Evolutionary conservation across 1,284 basidiomycete species (phyloP).

Genomic region (Cryptococcus sp.): DNA sequence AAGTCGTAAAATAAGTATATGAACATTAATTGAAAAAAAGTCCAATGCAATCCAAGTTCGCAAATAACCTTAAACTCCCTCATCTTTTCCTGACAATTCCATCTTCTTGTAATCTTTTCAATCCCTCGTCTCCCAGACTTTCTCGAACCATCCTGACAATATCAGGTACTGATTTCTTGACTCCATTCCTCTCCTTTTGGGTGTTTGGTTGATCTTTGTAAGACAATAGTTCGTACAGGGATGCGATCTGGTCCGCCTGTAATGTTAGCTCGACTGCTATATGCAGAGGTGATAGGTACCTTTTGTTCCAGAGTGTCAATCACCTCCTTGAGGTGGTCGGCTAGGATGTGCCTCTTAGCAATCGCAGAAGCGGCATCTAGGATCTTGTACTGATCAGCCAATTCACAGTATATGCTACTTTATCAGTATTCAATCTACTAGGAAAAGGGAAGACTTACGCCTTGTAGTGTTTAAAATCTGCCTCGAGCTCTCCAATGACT

Average conservation of each 20-base stretch:
- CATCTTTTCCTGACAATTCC: not conserved
- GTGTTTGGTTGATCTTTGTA: constrained; percentile 58
- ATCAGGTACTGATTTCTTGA: constrained; percentile 26
- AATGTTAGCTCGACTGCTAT: not conserved
- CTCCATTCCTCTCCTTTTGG: constrained; percentile 1
- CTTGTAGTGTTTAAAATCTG: constrained; percentile 85
- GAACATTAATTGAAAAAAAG: too few relatives aligned
- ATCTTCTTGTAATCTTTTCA: constrained; percentile 32
- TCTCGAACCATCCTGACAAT: constrained; percentile 36
- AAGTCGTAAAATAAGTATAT: too few relatives aligned
- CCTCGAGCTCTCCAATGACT: constrained; percentile 77
- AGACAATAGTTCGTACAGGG: constrained; percentile 69
- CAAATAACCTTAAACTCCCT: not conserved
- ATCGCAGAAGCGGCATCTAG: constrained; percentile 78
- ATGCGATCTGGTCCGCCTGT: constrained; percentile 82
- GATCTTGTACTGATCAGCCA: constrained; percentile 82
- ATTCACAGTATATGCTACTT: constrained; percentile 74
- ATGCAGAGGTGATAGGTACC: constrained; percentile 49
- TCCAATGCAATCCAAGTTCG: too few relatives aligned
- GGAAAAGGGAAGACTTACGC: constrained; percentile 53
- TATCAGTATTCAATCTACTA: not conserved
- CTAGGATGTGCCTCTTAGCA: constrained; percentile 70
- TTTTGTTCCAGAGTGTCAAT: constrained; percentile 84
- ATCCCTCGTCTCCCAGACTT: constrained; percentile 33
- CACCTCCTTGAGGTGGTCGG: constrained; percentile 78